These are phyloP conservation scores for Sporothrix brunneoviolacea DNA, from an alignment of 2,329 filamentous ascomycete genomes.

Conservation along the genomic window DNA sequence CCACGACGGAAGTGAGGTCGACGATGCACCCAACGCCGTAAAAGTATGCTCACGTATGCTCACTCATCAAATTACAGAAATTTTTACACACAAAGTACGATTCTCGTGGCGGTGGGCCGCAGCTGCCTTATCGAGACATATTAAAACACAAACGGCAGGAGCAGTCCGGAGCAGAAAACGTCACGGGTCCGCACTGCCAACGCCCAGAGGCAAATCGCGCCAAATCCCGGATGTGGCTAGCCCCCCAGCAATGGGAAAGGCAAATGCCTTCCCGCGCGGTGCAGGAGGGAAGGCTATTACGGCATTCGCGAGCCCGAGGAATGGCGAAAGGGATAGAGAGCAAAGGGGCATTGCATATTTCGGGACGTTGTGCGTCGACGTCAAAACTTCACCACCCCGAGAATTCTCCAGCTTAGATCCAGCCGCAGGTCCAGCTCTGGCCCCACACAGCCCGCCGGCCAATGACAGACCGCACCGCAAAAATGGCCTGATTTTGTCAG, in stretches of 20 bases:
- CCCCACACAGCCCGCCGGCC: neutral
- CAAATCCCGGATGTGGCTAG: neutral
- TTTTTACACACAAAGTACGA: neutral
- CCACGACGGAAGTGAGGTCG: constrained; percentile 1
- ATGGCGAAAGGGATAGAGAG: neutral
- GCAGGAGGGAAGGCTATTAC: neutral
- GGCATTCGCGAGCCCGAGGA: neutral
- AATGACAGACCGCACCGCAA: constrained; percentile 1
- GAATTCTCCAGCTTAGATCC: neutral
- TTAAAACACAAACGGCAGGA: no score
- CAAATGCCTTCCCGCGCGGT: neutral
- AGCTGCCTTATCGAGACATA: no score
- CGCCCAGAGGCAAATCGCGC: neutral
- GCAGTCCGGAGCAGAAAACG: no score
- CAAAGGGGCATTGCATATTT: no score
- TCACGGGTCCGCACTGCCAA: no score
- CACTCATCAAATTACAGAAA: neutral
- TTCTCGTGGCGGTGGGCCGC: no score
- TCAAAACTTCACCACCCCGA: constrained; percentile 2
- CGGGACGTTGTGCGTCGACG: no score
- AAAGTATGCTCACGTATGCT: neutral
- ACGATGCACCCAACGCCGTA: neutral
- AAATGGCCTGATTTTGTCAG: constrained; percentile 15
- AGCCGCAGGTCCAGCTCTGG: neutral
- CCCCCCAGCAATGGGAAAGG: constrained; percentile 1